These are phyloP conservation scores for Naganishia onofrii DNA, from an alignment of 768 basidiomycete species.

Conservation along the genomic window DNA sequence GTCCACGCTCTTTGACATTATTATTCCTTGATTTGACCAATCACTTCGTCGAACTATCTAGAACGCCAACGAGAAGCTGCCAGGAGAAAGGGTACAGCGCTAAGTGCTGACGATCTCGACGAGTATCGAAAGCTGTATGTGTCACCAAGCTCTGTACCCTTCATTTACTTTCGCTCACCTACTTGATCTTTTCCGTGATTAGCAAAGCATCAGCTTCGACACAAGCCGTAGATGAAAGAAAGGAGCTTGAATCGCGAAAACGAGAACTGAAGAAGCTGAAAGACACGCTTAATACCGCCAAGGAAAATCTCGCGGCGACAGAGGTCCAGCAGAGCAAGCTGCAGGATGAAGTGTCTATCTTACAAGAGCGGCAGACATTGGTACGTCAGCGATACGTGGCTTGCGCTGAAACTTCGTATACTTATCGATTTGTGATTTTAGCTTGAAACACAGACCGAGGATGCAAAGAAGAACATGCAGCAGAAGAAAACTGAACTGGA, in stretches of 20 bases:
- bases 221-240: conserved; percentile 80
- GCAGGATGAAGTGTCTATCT: conserved; percentile 40
- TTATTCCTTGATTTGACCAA: conserved; percentile 5
- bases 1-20: conserved; percentile 36
- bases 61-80: conserved; percentile 73
- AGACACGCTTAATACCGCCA: conserved; percentile 65
- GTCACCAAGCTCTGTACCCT: not conserved
- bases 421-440: conserved; percentile 5
- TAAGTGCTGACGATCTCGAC: conserved; percentile 78
- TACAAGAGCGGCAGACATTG: conserved; percentile 36
- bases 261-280: conserved; percentile 76
- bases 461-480: conserved; percentile 59
- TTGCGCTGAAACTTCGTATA: not conserved
- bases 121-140: conserved; percentile 80
- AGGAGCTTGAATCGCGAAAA: conserved; percentile 71
- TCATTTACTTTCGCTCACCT: not conserved
- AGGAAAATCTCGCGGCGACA: conserved; percentile 68
- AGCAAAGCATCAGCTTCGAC: conserved; percentile 60
- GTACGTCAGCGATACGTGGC: not conserved
- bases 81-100: conserved; percentile 65
- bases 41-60: conserved; percentile 40
- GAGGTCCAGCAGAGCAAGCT: conserved; percentile 61
- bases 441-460: conserved; percentile 47
- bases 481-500: conserved; percentile 61
- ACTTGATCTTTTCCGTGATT: not conserved